Evolutionary conservation across 306 rosid species (phyloP).

Genomic region (Sindora glabra): DNA sequence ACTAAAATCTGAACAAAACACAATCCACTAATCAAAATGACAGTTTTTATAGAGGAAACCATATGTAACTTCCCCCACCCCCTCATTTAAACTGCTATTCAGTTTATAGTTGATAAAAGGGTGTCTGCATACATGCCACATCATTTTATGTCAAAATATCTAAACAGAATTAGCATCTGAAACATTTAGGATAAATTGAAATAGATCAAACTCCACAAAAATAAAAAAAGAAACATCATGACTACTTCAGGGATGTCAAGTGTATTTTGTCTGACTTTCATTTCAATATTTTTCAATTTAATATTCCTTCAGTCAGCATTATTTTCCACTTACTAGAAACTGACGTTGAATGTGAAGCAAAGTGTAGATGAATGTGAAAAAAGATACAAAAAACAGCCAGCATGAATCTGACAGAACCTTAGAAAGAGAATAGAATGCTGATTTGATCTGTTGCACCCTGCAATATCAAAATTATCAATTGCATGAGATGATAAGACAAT

Average conservation of each 20-base stretch:
- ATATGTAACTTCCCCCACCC: too few relatives aligned
- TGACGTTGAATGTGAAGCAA: neutral
- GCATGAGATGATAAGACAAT: neutral
- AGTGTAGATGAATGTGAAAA: neutral
- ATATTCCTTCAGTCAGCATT: neutral
- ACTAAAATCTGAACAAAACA: too few relatives aligned
- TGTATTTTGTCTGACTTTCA: neutral
- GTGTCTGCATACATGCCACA: too few relatives aligned
- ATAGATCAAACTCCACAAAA: too few relatives aligned
- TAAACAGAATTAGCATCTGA: too few relatives aligned
- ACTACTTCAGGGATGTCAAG: neutral
- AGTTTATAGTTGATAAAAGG: too few relatives aligned
- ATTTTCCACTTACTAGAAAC: neutral
- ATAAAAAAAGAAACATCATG: too few relatives aligned
- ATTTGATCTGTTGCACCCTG: conserved; percentile 81
- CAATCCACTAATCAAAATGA: too few relatives aligned
- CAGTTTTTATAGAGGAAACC: too few relatives aligned
- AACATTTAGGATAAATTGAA: too few relatives aligned
- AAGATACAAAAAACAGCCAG: neutral
- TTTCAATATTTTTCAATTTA: neutral
- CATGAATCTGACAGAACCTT: conserved; percentile 37
- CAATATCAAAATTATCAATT: conserved; percentile 10
- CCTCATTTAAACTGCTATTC: too few relatives aligned
- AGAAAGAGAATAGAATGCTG: conserved; percentile 72
- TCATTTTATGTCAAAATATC: too few relatives aligned